A percentile compares a stretch with the other conserved stretches of the same genome.
These are phyloP conservation scores for Schizophyllum commune DNA, from an alignment of 1,284 basidiomycete species.

Conservation along the genomic window DNA sequence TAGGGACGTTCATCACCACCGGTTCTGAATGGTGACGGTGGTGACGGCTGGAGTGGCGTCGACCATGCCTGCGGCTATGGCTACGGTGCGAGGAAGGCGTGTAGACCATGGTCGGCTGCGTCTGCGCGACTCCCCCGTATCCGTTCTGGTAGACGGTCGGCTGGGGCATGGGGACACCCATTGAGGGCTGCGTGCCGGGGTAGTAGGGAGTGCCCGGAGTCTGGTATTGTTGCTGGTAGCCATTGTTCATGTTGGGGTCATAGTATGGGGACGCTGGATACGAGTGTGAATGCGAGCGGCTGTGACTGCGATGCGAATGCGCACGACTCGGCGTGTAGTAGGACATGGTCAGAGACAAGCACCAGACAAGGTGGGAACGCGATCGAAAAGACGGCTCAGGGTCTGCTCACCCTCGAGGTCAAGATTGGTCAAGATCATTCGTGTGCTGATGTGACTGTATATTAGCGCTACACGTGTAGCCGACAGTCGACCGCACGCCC, in stretches of 20 bases:
- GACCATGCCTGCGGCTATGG: constrained; percentile 2
- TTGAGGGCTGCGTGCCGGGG: not conserved
- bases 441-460: not conserved
- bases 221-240: not conserved
- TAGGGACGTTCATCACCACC: not conserved
- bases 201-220: not conserved
- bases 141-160: not conserved
- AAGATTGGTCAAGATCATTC: not conserved
- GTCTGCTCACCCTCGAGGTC: not conserved
- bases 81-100: constrained; percentile 11
- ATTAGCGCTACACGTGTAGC: not conserved
- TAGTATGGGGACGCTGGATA: not conserved
- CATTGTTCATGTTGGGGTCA: constrained; percentile 11
- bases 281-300: constrained; percentile 1
- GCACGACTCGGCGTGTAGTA: not conserved
- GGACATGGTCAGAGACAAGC: not conserved
- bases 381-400: not conserved
- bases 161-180: not conserved
- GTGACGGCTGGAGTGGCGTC: constrained; percentile 9
- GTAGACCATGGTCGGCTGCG: constrained; percentile 18
- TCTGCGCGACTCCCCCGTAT: not conserved
- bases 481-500: no score
- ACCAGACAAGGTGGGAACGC: not conserved
- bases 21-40: constrained; percentile 1
- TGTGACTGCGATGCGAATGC: not conserved